These are phyloP conservation scores for Claviceps africana DNA, from an alignment of 2,329 filamentous ascomycete species.

Conservation along the genomic window DNA sequence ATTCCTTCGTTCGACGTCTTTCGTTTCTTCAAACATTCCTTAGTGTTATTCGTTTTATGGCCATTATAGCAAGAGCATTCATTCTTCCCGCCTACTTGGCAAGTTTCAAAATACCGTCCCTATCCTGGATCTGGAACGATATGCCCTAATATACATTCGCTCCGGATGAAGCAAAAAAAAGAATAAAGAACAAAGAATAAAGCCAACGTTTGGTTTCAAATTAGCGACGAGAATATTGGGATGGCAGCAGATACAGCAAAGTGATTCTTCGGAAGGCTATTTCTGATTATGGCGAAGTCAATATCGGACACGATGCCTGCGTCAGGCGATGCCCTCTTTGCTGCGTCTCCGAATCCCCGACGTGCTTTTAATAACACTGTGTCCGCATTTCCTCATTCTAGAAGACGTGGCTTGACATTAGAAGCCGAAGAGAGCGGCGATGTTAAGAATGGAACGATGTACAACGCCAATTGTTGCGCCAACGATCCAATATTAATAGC, in stretches of 20 bases:
- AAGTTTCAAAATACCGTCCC: not conserved
- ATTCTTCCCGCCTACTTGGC: not conserved
- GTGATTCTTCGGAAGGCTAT: not conserved
- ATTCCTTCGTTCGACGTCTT: not conserved
- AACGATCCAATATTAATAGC: conserved; percentile 33
- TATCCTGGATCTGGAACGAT: not conserved
- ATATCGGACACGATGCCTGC: not conserved
- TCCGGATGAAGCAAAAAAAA: not conserved
- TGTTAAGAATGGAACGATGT: not conserved
- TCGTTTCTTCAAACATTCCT: not conserved
- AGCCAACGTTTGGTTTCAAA: not conserved
- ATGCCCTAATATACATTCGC: not conserved
- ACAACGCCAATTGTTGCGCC: not conserved
- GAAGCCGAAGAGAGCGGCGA: not conserved
- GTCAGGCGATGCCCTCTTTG: not conserved
- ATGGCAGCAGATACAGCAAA: not conserved
- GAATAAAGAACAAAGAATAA: not conserved
- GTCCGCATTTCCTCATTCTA: no score
- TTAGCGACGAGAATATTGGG: not conserved
- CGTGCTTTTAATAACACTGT: not conserved
- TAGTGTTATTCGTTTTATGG: not conserved
- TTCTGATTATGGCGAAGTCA: not conserved
- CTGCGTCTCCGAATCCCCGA: not conserved
- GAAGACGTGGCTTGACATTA: not conserved
- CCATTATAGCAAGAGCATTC: not conserved